Conservation (phyloP, 768 basidiomycete species). For the Clathrus columnatus region DNA sequence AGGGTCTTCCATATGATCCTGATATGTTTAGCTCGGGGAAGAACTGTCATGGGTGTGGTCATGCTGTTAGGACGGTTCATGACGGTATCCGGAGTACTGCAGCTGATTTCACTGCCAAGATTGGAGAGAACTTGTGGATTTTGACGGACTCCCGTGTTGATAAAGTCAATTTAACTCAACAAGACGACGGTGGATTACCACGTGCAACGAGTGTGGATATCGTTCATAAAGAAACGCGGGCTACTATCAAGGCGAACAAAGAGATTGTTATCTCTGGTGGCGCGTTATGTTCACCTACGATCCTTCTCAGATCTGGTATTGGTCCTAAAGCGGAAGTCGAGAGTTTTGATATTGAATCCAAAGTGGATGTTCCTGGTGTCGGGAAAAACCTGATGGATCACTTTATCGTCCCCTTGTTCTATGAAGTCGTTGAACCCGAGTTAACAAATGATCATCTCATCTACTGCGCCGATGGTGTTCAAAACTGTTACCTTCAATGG, state of each 20-base stretch:
- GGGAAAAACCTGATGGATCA: conserved; percentile 34
- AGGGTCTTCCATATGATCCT: background rate
- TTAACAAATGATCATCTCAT: background rate
- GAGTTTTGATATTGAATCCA: conserved; percentile 20
- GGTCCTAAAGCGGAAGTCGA: conserved; percentile 24
- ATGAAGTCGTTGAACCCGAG: background rate
- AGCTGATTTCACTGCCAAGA: too few relatives aligned
- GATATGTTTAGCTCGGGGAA: background rate
- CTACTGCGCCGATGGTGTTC: background rate
- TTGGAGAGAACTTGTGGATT: background rate
- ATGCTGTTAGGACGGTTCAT: background rate
- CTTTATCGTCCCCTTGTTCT: conserved; percentile 2
- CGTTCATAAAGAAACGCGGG: background rate
- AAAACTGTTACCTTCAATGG: background rate
- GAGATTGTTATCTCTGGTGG: conserved; percentile 18
- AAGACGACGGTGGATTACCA: background rate
- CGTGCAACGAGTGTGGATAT: background rate
- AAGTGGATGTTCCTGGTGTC: conserved; percentile 31
- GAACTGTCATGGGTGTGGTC: background rate
- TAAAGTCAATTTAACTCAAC: background rate
- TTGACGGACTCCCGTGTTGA: background rate
- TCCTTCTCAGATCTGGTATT: conserved; percentile 34
- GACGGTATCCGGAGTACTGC: too few relatives aligned
- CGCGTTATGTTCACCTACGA: conserved; percentile 22
- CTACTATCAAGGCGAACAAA: background rate